phyloP scores from a whole-genome alignment of 2,329 filamentous ascomycete genomes.

The Alternaria sp. region DNA sequence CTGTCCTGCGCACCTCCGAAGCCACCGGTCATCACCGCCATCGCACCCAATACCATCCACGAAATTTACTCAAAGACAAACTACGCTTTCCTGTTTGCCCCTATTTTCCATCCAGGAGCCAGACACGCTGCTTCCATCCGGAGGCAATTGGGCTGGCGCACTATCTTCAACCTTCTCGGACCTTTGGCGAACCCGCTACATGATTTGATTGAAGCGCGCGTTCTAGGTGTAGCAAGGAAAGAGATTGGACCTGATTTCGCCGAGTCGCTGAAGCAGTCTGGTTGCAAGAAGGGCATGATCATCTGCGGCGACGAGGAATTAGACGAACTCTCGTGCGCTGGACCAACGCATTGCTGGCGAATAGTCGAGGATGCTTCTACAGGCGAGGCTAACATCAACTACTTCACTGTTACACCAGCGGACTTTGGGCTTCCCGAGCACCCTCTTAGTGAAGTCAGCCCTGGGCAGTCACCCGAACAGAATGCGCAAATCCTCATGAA shows the following conservation, averaged over 20 bases:
- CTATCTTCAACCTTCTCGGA: slow-evolving; percentile 96
- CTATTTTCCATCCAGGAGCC: slow-evolving; percentile 96
- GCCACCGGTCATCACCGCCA: slow-evolving; percentile 75
- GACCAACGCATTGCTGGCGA: slow-evolving; percentile 88
- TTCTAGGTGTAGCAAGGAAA: slow-evolving; percentile 90
- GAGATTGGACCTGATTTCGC: slow-evolving; percentile 90
- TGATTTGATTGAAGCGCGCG: slow-evolving; percentile 77
- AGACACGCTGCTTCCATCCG: slow-evolving; percentile 85
- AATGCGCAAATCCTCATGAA: slow-evolving; percentile 85
- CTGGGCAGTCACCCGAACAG: slow-evolving; percentile 83
- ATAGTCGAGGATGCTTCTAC: slow-evolving; percentile 61
- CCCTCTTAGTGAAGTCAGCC: slow-evolving; percentile 78
- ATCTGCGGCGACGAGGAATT: slow-evolving; percentile 95
- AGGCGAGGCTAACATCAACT: slow-evolving; percentile 68
- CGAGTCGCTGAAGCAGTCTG: slow-evolving; percentile 78
- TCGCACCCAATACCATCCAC: slow-evolving; percentile 75
- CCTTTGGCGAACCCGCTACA: slow-evolving; percentile 92
- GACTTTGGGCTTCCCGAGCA: slow-evolving; percentile 86
- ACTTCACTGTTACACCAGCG: slow-evolving; percentile 79
- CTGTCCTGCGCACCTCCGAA: slow-evolving; percentile 77
- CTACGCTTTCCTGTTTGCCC: slow-evolving; percentile 95
- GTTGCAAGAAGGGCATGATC: slow-evolving; percentile 83
- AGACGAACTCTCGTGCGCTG: slow-evolving; percentile 93
- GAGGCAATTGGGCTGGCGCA: slow-evolving; percentile 88
- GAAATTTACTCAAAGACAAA: slow-evolving; percentile 80